Percentiles rank a stretch among this genome's conserved stretches.
Evolutionary conservation across 2,329 filamentous ascomycete species (phyloP).

Genomic region (Gaeumannomyces sp.): DNA sequence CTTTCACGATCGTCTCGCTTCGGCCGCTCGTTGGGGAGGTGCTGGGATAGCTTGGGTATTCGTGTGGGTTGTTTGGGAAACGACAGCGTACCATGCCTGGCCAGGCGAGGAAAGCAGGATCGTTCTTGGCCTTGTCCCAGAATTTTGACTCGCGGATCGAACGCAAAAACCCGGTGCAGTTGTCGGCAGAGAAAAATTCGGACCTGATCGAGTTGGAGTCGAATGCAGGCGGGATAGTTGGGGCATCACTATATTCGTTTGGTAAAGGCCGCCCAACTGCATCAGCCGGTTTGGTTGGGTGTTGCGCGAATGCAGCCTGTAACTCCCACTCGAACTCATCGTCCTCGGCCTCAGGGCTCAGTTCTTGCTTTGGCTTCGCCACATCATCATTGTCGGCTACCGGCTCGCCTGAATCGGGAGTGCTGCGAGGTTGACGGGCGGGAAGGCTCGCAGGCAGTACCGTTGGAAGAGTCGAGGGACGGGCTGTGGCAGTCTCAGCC

Average conservation of each 20-base stretch:
- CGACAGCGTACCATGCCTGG: slow-evolving; percentile 21
- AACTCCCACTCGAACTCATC: slow-evolving; percentile 34
- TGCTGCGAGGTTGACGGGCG: too few relatives aligned
- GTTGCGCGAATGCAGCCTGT: slow-evolving; percentile 32
- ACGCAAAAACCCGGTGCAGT: slow-evolving; percentile 35
- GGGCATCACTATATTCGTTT: slow-evolving; percentile 34
- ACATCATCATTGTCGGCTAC: too few relatives aligned
- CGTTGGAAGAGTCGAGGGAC: too few relatives aligned
- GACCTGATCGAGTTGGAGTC: slow-evolving; percentile 38
- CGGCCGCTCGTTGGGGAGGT: neutral
- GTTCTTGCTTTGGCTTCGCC: neutral
- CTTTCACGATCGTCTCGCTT: neutral
- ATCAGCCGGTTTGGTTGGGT: slow-evolving; percentile 32
- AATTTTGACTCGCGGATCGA: slow-evolving; percentile 34
- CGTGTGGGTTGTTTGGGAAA: slow-evolving; percentile 19
- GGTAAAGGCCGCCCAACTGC: slow-evolving; percentile 41
- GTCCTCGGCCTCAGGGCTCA: slow-evolving; percentile 16
- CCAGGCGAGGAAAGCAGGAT: slow-evolving; percentile 35
- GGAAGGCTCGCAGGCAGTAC: too few relatives aligned
- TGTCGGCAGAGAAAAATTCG: slow-evolving; percentile 35
- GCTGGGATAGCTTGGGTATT: slow-evolving; percentile 21
- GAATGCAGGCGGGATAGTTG: slow-evolving; percentile 39
- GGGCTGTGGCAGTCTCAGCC: neutral
- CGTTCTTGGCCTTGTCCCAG: slow-evolving; percentile 34
- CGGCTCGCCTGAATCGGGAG: too few relatives aligned